Base-by-base conservation (phyloP, 2,329 filamentous ascomycete species). In the Sporothrix protearum region DNA sequence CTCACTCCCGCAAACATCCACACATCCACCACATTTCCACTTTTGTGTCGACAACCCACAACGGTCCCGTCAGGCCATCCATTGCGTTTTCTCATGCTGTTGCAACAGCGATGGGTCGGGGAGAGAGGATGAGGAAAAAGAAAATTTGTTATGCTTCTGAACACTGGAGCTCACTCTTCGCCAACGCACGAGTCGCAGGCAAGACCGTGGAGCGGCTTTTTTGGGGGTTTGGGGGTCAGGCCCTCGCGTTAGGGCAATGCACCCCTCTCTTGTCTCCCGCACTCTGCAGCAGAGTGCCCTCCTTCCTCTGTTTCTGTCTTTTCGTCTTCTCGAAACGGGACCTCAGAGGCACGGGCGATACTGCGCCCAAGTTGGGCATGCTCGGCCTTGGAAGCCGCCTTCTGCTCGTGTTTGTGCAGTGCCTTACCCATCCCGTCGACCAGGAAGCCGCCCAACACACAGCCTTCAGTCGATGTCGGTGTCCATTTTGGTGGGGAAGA, bases 161-260 rank as follows among this genome's bases (percentile, higher is more conserved):
- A n/a, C n/a, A n/a, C n/a, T n/a, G n/a, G n/a, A n/a, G n/a, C n/a
- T n/a, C n/a, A n/a, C n/a, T n/a, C n/a, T n/a, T n/a, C n/a, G n/a
- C n/a, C n/a, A n/a, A n/a, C n/a, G 12, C 61, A 64, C 61, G 16
- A 39, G 64, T 68, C 64, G 63, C 36, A 49, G 25, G 16, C 42
- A 30, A 28, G 22, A 51, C 59, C 59, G 59, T 66, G 61, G 19
- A 53, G 64, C 64, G 42, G n/a, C 25, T 33, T 49, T 33, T 49
- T 33, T n/a, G 22, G 57, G n/a, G n/a, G n/a, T n/a, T n/a, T n/a
- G n/a, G n/a, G n/a, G n/a, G 8, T 19, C 42, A 16, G 42, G 42
- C 42, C 59, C 59, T 63, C 59, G 59, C 59, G 19, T 63, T 42
- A 63, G 59, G 57, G 57, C 57, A 28, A 45, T 47, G 61, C 61